These are phyloP conservation scores for Elongisporangium undulatum DNA, from an alignment of 352 stramenopile species.

Conservation along the genomic window DNA sequence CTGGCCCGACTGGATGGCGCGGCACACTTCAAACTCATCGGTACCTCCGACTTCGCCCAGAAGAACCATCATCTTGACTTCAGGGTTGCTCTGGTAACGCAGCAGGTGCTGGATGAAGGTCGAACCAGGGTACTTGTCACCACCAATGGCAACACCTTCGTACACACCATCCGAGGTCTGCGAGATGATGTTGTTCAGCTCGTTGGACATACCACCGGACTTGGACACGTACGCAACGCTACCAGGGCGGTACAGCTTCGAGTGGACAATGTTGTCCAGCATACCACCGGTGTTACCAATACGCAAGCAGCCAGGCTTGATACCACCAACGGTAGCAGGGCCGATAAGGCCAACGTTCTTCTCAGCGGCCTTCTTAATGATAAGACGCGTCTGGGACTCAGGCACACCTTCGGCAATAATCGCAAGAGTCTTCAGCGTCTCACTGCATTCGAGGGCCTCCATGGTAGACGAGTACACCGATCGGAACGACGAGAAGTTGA, in stretches of 20 bases:
- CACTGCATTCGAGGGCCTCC: conserved; percentile 92
- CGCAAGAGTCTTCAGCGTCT: conserved; percentile 93
- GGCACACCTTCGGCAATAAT: conserved; percentile 98
- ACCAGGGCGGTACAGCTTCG: conserved; percentile 94
- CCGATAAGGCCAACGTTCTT: conserved; percentile 94
- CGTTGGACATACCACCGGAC: conserved; percentile 96
- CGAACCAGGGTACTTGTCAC: conserved; percentile 95
- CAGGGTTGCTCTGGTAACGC: conserved; percentile 94
- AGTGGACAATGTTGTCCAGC: conserved; percentile 98
- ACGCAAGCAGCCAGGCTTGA: conserved; percentile 95
- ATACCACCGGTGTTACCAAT: conserved; percentile 98
- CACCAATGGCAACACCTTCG: conserved; percentile 92
- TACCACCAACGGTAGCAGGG: conserved; percentile 95
- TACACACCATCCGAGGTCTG: conserved; percentile 95
- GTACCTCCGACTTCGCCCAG: conserved; percentile 94
- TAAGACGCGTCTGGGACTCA: conserved; percentile 92
- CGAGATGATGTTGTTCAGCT: conserved; percentile 98
- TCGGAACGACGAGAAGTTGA: conserved; percentile 98
- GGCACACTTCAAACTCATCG: conserved; percentile 95
- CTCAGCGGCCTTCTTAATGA: conserved; percentile 91
- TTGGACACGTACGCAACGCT: conserved; percentile 97
- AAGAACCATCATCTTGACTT: conserved; percentile 96
- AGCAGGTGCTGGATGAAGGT: conserved; percentile 97
- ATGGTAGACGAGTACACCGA: conserved; percentile 94
- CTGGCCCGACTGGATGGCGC: conserved; percentile 89